A percentile compares a stretch with the other conserved stretches of the same genome.
These are phyloP conservation scores for Pseudogymnoascus sp. DNA, from an alignment of 2,329 filamentous ascomycete species.

Conservation along the genomic window DNA sequence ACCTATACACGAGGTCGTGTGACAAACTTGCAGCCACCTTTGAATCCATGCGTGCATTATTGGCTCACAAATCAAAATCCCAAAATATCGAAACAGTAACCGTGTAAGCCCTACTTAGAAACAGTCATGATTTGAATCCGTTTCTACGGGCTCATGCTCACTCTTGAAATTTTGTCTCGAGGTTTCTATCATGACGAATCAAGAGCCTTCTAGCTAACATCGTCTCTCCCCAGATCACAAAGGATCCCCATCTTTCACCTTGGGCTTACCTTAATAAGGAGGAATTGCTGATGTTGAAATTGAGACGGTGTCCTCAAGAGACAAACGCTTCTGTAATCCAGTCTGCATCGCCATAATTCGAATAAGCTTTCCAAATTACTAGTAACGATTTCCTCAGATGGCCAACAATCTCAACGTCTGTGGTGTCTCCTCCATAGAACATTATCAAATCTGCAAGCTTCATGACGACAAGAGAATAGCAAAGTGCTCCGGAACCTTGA, in stretches of 20 bases:
- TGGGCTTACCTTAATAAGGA: not conserved
- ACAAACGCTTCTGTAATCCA: not conserved
- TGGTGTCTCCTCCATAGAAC: not conserved
- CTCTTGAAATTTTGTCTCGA: not conserved
- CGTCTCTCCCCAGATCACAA: not conserved
- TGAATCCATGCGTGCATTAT: not conserved
- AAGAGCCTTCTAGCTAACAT: not conserved
- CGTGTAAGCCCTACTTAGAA: too few species aligned
- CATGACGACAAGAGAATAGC: not conserved
- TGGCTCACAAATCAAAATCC: not conserved
- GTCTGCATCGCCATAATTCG: not conserved
- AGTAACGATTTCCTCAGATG: not conserved
- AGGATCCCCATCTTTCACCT: not conserved
- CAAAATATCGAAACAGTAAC: not conserved
- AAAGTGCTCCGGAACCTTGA: slow-evolving; percentile 13
- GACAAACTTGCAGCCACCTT: not conserved
- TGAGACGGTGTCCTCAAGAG: not conserved
- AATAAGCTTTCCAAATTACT: not conserved
- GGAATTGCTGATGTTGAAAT: not conserved
- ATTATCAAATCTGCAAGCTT: slow-evolving; percentile 10
- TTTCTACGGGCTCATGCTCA: not conserved
- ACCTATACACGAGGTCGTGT: not conserved
- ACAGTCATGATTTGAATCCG: not conserved
- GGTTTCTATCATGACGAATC: not conserved
- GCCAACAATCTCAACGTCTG: slow-evolving; percentile 24